Base-by-base conservation (phyloP, 2,329 filamentous ascomycete genomes). In the Trichoderma sp. region DNA sequence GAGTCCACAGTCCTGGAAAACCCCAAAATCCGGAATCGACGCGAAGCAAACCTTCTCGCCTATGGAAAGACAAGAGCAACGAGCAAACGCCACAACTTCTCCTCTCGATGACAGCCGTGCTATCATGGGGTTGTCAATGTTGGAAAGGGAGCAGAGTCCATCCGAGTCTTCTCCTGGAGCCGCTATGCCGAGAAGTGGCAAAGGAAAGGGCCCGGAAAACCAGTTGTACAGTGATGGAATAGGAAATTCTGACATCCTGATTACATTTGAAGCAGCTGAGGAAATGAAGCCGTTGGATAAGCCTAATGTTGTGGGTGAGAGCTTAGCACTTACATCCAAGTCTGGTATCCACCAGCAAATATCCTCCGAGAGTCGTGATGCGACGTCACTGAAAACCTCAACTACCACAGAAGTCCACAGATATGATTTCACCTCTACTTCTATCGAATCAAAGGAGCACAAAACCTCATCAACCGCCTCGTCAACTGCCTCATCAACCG, bases 401-500 rank as follows among this genome's bases (percentile, higher is more conserved):
- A 29, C 24, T 60, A 21, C 50, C 21, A 24, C 29, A 53, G 31
- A 74, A 62, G 16, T 21, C 27, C 33, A 50, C 12, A 63, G 11
- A 29, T 72, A 45, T 7, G 31, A 63, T 6, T 56, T 14, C 9
- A 35, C 60, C 16, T 60, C 59, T 33, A 41, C 56, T 12, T 75
- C 73, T n/a, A 21, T 29, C 27, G 50, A 74, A 24, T 11, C 45
- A 21, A 75, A 38, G n/a, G 64, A 75, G 12, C 33, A 77, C 1
- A 66, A 76, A 9, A 74, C 77, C 29, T 69, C 64, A 14, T 76
- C 78, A 27, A 77, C 78, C 14, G 35, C 35, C 27, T 69, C 64
- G 14, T 76, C 78, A 27, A 77, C 78, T 18, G 38, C 38, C 29
- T 68, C 64, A 16, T 76, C 78, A 27, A 77, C 78, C 50, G 77